Conservation (phyloP, 768 basidiomycete species). For the Paxillus ammoniavirescens region DNA sequence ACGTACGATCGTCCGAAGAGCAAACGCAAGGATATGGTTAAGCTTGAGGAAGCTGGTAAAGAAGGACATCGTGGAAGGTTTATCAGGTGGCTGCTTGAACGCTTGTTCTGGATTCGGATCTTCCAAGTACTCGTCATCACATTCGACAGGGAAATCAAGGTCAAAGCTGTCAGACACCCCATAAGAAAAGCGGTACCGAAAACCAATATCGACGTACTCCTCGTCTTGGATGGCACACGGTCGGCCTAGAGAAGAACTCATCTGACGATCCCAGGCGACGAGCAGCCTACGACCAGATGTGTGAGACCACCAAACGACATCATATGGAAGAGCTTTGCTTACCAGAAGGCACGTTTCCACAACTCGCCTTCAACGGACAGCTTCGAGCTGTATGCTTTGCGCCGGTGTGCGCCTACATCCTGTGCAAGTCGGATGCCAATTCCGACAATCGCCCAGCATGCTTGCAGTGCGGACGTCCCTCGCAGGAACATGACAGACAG, state of each 20-base stretch:
- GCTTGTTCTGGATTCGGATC: conserved; percentile 42
- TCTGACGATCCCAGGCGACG: conserved; percentile 27
- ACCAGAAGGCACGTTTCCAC: conserved; percentile 58
- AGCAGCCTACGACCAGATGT: conserved; percentile 23
- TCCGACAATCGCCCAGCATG: conserved; percentile 68
- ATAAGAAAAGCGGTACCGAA: background rate
- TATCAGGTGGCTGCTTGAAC: conserved; percentile 63
- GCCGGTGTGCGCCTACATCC: conserved; percentile 56
- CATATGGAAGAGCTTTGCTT: background rate
- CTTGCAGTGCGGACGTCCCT: conserved; percentile 58
- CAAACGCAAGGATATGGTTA: conserved; percentile 59
- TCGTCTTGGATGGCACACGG: conserved; percentile 68
- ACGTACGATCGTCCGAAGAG: conserved; percentile 59
- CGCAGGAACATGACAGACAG: conserved; percentile 53
- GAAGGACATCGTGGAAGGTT: conserved; percentile 51
- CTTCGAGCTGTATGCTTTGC: conserved; percentile 29
- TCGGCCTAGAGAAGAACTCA: conserved; percentile 57
- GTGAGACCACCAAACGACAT: background rate
- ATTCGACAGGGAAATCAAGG: conserved; percentile 58
- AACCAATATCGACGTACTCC: conserved; percentile 46
- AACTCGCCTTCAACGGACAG: conserved; percentile 53
- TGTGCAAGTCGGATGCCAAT: conserved; percentile 56
- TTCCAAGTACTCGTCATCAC: conserved; percentile 71
- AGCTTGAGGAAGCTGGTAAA: conserved; percentile 58
- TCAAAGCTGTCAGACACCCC: conserved; percentile 45